Evolutionary conservation across 2,329 filamentous ascomycete genomes (phyloP), one percentile per base, ranked within the genome.

Genomic region (Aspergillus cejpii): DNA sequence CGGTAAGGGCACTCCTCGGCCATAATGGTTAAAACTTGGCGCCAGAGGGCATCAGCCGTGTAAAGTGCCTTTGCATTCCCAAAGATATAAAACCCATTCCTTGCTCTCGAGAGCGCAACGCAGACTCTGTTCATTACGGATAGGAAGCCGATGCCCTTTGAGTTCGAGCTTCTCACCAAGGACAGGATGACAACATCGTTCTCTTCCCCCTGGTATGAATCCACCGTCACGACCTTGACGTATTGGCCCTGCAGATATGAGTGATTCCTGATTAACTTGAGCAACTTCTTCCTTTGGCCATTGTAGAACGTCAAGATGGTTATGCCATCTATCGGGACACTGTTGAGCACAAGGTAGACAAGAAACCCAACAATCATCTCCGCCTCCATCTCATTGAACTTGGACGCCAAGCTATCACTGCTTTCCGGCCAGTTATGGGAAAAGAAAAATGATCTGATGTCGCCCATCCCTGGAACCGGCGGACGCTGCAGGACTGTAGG

Each of bases 181-280:
- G 89, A 94, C 0, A 95, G 70, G 1, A 95, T 62, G 7, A 96
- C 74, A 6, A 95, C 73, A 19, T 90, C 85, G 50, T 94, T 95
- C 61, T 95, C 88, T 56, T 95, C 88, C 10, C 89, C 89, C 62
- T 95, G 89, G 58, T 91, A 95, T 0, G 85, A 87, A 58, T 95
- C 90, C 0, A 96, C 86, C 0, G 89, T 95, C 26, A 80, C 78
- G 1, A 94, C 83, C 2, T 83, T 83, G 54, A 77, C 58, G 46
- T 65, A 63, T 3, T 57, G 50, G n/a, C 62, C 53, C 44, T 70
- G 65, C 36, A 81, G 67, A 40, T 73, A 70, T 1, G 60, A 58
- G 46, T 74, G 65, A 6, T 56, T 58, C 49, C 60, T 69, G 37
- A 77, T 50, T 4, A 68, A 50, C 11, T 69, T 71, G 0, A 81